phyloP scores from a whole-genome alignment of 805 yeast genomes.

The Ogataea methanolica region DNA sequence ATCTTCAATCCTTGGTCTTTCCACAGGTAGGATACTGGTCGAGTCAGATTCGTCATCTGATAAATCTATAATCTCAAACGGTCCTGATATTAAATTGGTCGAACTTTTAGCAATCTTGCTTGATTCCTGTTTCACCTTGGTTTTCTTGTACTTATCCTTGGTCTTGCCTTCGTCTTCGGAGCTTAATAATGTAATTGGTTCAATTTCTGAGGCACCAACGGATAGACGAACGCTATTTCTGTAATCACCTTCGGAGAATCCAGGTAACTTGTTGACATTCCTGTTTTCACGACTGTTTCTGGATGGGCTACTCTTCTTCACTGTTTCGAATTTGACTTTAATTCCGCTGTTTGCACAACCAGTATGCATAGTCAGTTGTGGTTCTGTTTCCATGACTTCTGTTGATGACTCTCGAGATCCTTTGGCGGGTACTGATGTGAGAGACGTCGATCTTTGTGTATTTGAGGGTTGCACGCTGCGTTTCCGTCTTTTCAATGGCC shows the following conservation, averaged over 20 bases:
- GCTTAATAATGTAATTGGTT: background rate
- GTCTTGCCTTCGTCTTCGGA: background rate
- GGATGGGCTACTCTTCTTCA: no score
- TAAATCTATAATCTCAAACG: background rate
- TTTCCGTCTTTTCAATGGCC: slow-evolving; percentile 23
- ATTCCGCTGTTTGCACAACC: background rate
- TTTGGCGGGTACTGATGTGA: background rate
- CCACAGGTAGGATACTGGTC: no score
- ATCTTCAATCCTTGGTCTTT: no score
- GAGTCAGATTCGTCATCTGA: background rate
- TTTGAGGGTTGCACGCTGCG: background rate
- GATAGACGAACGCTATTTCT: no score
- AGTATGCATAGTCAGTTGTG: no score
- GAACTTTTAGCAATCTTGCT: background rate
- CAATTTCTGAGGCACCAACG: background rate
- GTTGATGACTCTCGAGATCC: slow-evolving; percentile 1
- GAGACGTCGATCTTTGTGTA: background rate
- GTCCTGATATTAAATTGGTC: background rate
- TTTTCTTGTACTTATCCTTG: background rate
- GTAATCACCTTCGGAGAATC: no score
- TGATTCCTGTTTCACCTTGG: background rate
- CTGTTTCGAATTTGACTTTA: background rate
- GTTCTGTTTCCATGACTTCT: no score
- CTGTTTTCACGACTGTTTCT: no score
- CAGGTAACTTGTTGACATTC: no score